Conservation (phyloP, 2,329 filamentous ascomycete species). For the Escovopsis weberi region DNA sequence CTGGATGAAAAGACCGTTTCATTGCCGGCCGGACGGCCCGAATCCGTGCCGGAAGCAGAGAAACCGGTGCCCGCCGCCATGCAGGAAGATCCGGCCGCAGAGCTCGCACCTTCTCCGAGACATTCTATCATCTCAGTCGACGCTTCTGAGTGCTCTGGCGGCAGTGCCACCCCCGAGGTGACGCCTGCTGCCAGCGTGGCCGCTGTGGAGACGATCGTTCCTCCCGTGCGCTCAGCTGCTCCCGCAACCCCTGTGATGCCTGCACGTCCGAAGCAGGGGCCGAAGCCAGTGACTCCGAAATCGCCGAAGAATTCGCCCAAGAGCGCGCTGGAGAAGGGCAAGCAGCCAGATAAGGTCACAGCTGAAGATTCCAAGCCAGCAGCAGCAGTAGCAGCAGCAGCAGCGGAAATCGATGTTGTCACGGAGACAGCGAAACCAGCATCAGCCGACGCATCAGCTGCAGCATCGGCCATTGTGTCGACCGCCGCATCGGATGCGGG, state of each 20-base stretch:
- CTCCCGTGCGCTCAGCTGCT: constrained; percentile 18
- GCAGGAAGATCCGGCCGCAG: background rate
- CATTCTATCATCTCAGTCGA: background rate
- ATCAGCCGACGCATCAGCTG: too few species aligned
- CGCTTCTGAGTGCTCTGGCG: background rate
- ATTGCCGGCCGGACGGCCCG: constrained; percentile 26
- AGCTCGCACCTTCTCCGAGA: background rate
- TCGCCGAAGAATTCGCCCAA: constrained; percentile 7
- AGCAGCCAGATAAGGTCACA: constrained; percentile 4
- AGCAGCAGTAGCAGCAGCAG: too few species aligned
- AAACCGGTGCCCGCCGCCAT: constrained; percentile 8
- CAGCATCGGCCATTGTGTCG: background rate
- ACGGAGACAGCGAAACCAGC: constrained; percentile 1
- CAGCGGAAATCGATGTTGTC: background rate
- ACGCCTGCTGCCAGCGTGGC: background rate
- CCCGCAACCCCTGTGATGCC: constrained; percentile 33
- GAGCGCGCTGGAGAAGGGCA: background rate
- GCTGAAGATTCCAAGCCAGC: constrained; percentile 5
- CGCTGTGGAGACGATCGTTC: constrained; percentile 5
- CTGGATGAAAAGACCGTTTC: constrained; percentile 25
- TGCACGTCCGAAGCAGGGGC: constrained; percentile 25
- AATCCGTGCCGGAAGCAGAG: constrained; percentile 14
- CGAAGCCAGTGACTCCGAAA: constrained; percentile 14
- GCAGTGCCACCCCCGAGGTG: background rate
- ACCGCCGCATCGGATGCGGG: background rate